Evolutionary conservation across 768 basidiomycete genomes (phyloP), one percentile per base, ranked within the genome.

Genomic region (Mycena kentingensis): DNA sequence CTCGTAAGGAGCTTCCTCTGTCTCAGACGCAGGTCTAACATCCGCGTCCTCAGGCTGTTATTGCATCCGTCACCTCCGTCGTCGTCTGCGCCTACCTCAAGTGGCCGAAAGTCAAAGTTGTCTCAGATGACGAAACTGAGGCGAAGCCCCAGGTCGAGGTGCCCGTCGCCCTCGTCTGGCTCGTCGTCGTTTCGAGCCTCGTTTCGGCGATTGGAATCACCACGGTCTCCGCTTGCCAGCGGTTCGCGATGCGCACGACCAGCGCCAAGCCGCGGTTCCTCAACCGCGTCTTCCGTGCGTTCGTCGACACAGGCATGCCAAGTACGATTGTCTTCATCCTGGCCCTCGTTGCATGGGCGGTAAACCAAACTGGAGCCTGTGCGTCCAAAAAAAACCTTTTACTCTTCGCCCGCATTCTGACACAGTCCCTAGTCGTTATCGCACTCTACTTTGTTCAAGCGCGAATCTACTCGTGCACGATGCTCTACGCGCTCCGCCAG

Each of bases 391-490:
- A n/a, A n/a, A 39, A 51, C 5, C 5, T 16, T 29, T 19, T 19
- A 16, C 37, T 16, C 15, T 29, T 46, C 26, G n/a, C 22, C 3
- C 26, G 12, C 11, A 16, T 6, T 19, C 15, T 39, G 21, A 26
- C 45, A 22, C 0, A 49, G n/a, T 42, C 31, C 19, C 7, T 21
- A 58, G 52, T 49, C 32, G 49, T 58, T 13, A 34, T 58, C 18
- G 57, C 37, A 26, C 52, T 58, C 5, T 46, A 46, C 36, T 53
- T 53, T 34, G 7, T 58, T n/a, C 47, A 58, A 22, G 48, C 57
- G n/a, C 52, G 57, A 4, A 36, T 54, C 29, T 58, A 58, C 44
- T 53, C 57, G 8, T 50, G 47, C 52, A 58, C 52, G 25, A 53
- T 58, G 57, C 26, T 58, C 26, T 47, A 52, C 32, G 26, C 36